These are phyloP conservation scores for Pestalotiopsis sp. DNA, from an alignment of 2,329 filamentous ascomycete species.

Conservation along the genomic window DNA sequence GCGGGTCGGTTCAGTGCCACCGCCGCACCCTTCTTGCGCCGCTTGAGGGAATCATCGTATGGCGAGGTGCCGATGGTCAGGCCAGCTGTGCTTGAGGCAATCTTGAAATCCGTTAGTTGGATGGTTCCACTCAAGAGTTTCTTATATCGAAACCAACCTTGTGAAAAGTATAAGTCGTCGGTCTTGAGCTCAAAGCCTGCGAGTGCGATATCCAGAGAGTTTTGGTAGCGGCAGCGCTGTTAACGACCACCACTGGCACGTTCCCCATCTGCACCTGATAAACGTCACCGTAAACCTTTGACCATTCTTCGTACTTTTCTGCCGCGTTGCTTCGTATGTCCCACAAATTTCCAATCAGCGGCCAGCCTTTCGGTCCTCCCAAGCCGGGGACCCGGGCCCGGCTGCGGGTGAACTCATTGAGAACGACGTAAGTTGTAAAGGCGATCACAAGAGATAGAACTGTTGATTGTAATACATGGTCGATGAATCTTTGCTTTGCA, in stretches of 20 bases:
- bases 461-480: not conserved
- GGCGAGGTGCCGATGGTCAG: constrained; percentile 84
- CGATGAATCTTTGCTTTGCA: not conserved
- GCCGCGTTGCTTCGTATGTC: constrained; percentile 61
- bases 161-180: constrained; percentile 81
- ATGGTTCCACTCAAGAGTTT: not conserved
- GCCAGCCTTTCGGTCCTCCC: constrained; percentile 28
- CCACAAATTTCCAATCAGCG: constrained; percentile 63
- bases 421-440: constrained; percentile 17
- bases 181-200: constrained; percentile 75
- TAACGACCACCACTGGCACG: constrained; percentile 74
- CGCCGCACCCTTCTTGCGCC: constrained; percentile 75
- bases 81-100: constrained; percentile 72
- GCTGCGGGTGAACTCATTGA: constrained; percentile 27
- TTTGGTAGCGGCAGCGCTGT: constrained; percentile 74
- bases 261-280: constrained; percentile 73
- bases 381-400: constrained; percentile 28
- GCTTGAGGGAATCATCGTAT: constrained; percentile 82
- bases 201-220: constrained; percentile 80
- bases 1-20: constrained; percentile 78
- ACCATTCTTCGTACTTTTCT: constrained; percentile 55
- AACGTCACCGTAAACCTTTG: constrained; percentile 63
- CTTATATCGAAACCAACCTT: constrained; percentile 47
- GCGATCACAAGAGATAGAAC: not conserved
- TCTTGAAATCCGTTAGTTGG: constrained; percentile 15